Evolutionary conservation across 1,284 basidiomycete genomes (phyloP), one percentile per base, ranked within the genome.

Genomic region (Bondarzewia mesenterica): DNA sequence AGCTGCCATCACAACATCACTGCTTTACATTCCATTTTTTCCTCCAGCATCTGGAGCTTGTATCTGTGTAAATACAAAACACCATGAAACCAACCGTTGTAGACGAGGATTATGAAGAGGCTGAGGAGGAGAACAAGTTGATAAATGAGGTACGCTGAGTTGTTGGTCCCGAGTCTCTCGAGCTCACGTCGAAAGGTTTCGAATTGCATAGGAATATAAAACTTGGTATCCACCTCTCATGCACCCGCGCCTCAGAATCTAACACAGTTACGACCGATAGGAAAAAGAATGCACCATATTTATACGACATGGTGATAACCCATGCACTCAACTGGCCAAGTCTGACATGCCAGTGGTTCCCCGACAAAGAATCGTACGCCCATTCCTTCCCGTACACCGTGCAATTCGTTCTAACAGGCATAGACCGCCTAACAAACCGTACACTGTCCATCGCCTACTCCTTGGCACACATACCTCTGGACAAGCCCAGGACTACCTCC

Each of bases 301-400:
- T 98, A 22, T 99, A 99, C 69, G 95, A 99, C 68, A 78, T 95
- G 18, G 91, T 99, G 56, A 89, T 99, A 59, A 98, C 95, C 0
- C 94, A 98, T 63, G 95, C 96, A 22, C 77, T 99, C 47, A 93
- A 97, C 65, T 99, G 96, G 96, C 96, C 96, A 15, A 93, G 87
- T 59, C 67, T 99, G 59, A 99, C 96, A 2, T 94, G 91, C 65
- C 96, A 99, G 70, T 99, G 96, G 96, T 91, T 99, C 64, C 96
- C 96, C 1, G 95, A 99, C 73, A 87, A 85, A 67, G 93, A 97
- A 68, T 78, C 80, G 92, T 93, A 59, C 60, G 88, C 72, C 25
- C 4, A 40, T n/a, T 8, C 8, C 5, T 15, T 40, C 45, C 42
- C 25, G 7, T 10, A 41, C 16, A 46, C 42, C 7, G 22, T 18